These are phyloP conservation scores for Candida ulmi DNA, from an alignment of 805 yeast species.

Conservation along the genomic window DNA sequence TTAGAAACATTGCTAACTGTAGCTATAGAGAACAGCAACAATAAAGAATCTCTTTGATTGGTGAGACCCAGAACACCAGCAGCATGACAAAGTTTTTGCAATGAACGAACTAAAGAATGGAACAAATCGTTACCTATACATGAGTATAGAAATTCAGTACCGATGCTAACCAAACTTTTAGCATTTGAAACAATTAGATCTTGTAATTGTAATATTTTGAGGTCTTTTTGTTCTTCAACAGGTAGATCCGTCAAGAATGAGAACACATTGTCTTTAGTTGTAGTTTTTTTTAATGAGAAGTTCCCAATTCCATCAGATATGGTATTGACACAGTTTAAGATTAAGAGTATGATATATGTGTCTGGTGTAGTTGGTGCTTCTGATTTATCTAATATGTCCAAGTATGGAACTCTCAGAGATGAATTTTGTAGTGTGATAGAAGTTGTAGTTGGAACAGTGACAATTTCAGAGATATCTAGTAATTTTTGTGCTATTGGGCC, in stretches of 20 bases:
- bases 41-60: constrained; percentile 52
- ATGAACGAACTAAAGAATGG: constrained; percentile 59
- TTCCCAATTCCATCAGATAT: constrained; percentile 67
- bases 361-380: constrained; percentile 70
- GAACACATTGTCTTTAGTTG: constrained; percentile 9
- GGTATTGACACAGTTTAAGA: constrained; percentile 45
- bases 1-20: constrained; percentile 36
- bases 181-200: constrained; percentile 31
- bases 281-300: constrained; percentile 39
- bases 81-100: constrained; percentile 78
- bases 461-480: constrained; percentile 29
- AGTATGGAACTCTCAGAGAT: constrained; percentile 44
- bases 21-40: constrained; percentile 39
- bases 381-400: constrained; percentile 75
- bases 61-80: constrained; percentile 66
- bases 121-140: constrained; percentile 68
- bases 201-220: constrained; percentile 11
- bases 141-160: constrained; percentile 52
- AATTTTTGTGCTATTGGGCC: constrained; percentile 24
- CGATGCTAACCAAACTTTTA: constrained; percentile 36
- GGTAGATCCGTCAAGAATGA: constrained; percentile 11
- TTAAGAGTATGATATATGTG: constrained; percentile 55
- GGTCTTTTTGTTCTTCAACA: constrained; percentile 7
- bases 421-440: constrained; percentile 40
- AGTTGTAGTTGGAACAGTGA: constrained; percentile 18